Conservation (phyloP, 495 filamentous ascomycete species). For the Recurvomyces mirabilis region DNA sequence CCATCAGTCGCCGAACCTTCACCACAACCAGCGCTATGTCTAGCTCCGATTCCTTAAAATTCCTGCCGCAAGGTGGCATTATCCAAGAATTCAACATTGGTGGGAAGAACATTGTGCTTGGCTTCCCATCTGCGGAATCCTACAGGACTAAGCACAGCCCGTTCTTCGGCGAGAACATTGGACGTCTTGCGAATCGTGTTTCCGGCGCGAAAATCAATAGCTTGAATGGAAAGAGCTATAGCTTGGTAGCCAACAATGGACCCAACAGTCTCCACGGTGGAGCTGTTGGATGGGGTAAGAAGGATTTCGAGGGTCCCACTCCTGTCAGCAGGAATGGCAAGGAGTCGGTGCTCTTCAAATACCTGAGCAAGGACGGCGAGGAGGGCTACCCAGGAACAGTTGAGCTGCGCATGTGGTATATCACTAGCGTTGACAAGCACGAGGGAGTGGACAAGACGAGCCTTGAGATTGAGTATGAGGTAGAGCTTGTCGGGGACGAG, state of each 20-base stretch:
- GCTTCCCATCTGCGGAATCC: constrained; percentile 59
- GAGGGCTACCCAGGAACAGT: constrained; percentile 82
- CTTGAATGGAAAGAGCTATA: constrained; percentile 61
- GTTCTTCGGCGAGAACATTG: constrained; percentile 88
- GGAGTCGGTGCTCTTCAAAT: constrained; percentile 65
- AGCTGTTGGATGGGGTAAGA: constrained; percentile 70
- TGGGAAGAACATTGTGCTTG: constrained; percentile 73
- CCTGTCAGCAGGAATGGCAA: constrained; percentile 55
- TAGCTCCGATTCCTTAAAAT: constrained; percentile 36
- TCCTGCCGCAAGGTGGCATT: constrained; percentile 77
- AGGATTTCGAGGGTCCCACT: constrained; percentile 64
- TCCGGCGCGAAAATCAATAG: constrained; percentile 55
- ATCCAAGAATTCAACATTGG: constrained; percentile 72
- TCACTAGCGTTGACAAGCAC: constrained; percentile 53
- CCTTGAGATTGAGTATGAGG: constrained; percentile 80
- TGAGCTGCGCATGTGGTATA: constrained; percentile 67
- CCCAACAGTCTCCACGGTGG: constrained; percentile 79
- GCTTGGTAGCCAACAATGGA: constrained; percentile 61
- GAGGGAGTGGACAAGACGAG: constrained; percentile 46
- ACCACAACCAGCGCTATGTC: constrained; percentile 16
- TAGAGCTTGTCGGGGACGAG: constrained; percentile 56
- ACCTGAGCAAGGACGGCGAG: constrained; percentile 63
- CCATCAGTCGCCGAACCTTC: neutral
- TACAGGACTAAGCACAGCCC: constrained; percentile 65
- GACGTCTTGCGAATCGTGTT: constrained; percentile 82